Conservation (phyloP, 2,329 filamentous ascomycete genomes). For the Aquanectria penicillioides region DNA sequence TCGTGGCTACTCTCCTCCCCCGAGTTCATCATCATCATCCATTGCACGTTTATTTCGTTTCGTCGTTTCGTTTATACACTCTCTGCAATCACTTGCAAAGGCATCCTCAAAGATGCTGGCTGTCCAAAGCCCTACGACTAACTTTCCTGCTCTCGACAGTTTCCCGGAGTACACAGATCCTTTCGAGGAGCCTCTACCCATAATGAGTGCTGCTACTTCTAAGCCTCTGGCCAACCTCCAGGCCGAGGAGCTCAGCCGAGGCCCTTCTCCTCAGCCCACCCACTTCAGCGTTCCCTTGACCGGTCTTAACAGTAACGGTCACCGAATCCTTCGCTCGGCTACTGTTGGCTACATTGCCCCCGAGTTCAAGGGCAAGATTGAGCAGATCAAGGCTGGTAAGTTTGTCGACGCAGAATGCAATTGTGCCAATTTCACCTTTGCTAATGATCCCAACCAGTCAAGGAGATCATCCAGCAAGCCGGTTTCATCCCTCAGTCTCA, state of each 20-base stretch:
- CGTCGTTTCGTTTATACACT: constrained; percentile 21
- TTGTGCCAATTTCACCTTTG: neutral
- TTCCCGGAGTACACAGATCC: constrained; percentile 58
- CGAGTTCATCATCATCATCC: constrained; percentile 18
- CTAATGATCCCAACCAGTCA: constrained; percentile 66
- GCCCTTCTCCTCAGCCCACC: constrained; percentile 88
- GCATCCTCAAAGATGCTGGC: constrained; percentile 48
- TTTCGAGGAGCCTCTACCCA: constrained; percentile 44
- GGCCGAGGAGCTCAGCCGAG: constrained; percentile 60
- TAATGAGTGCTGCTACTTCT: constrained; percentile 49
- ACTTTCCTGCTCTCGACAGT: constrained; percentile 51
- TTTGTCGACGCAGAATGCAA: constrained; percentile 3
- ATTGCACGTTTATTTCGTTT: constrained; percentile 13
- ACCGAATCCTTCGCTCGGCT: constrained; percentile 83
- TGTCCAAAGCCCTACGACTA: constrained; percentile 51
- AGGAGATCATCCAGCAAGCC: constrained; percentile 79
- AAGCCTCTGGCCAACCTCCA: constrained; percentile 56
- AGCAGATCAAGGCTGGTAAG: constrained; percentile 86
- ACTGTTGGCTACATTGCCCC: constrained; percentile 95
- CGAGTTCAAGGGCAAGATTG: constrained; percentile 89
- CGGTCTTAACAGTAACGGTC: constrained; percentile 66
- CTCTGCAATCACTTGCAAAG: constrained; percentile 15
- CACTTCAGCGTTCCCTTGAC: constrained; percentile 77
- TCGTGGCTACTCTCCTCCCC: constrained; percentile 18
- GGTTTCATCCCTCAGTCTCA: constrained; percentile 88